Conservation (phyloP, 441 rosid genomes). For the Mallotus japonicus region DNA sequence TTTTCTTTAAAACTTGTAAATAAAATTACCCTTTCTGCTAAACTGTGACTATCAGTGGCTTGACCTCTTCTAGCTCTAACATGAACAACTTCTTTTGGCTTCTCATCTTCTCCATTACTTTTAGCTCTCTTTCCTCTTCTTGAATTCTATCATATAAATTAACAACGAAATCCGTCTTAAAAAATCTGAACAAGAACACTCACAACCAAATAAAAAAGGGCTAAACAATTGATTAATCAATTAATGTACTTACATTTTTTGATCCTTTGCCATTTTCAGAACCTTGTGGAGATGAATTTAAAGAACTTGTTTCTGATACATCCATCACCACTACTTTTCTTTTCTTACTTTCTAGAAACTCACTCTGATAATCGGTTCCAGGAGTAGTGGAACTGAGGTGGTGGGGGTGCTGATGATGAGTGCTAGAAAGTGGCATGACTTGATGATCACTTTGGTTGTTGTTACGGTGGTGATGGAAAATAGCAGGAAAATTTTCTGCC, state of each 20-base stretch:
- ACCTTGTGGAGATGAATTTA: slow-evolving; percentile 35
- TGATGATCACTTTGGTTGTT: background rate
- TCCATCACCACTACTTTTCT: slow-evolving; percentile 31
- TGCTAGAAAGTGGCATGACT: background rate
- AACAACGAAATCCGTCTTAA: background rate
- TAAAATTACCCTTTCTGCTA: slow-evolving; percentile 65
- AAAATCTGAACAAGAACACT: background rate
- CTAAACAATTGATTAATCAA: background rate
- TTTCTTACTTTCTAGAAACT: slow-evolving; percentile 36
- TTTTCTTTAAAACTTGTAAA: no score
- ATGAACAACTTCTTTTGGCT: slow-evolving; percentile 60
- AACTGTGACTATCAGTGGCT: slow-evolving; percentile 82
- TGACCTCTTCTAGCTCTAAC: slow-evolving; percentile 86
- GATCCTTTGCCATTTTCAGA: slow-evolving; percentile 30
- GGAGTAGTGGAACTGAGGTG: background rate
- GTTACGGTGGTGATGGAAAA: slow-evolving; percentile 23
- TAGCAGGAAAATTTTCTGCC: slow-evolving; percentile 29
- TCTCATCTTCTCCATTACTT: slow-evolving; percentile 38
- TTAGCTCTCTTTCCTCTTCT: slow-evolving; percentile 55
- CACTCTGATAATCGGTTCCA: slow-evolving; percentile 13
- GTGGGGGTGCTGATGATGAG: background rate
- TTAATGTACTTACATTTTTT: slow-evolving; percentile 30
- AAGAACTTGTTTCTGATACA: slow-evolving; percentile 37
- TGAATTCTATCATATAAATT: slow-evolving; percentile 26
- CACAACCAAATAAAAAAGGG: background rate